These are phyloP conservation scores for Cryptosporidium baileyi DNA, from an alignment of 169 alveolate species.

Conservation along the genomic window DNA sequence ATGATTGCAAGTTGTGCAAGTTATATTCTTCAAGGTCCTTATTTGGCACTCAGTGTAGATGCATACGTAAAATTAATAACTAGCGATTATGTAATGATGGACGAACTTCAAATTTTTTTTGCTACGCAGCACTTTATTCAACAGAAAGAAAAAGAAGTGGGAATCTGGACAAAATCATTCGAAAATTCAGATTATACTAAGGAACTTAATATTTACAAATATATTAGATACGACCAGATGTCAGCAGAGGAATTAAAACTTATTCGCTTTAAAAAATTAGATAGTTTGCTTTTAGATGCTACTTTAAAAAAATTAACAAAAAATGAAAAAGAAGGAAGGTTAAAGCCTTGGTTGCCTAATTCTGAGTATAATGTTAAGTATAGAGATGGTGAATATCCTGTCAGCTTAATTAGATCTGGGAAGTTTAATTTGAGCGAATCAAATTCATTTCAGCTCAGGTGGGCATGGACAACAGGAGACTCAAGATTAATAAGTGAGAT, in stretches of 20 bases:
- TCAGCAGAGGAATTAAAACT: slow-evolving; percentile 44
- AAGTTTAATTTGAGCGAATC: background rate
- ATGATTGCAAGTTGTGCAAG: slow-evolving; percentile 70
- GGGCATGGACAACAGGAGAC: slow-evolving; percentile 71
- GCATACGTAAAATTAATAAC: slow-evolving; percentile 29
- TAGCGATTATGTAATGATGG: slow-evolving; percentile 50
- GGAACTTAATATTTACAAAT: slow-evolving; percentile 32
- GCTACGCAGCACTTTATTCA: slow-evolving; percentile 58
- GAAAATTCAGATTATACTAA: background rate
- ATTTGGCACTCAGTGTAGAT: slow-evolving; percentile 50
- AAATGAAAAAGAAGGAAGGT: slow-evolving; percentile 38
- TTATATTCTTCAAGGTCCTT: slow-evolving; percentile 64
- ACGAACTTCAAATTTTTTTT: slow-evolving; percentile 53
- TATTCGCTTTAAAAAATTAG: slow-evolving; percentile 30
- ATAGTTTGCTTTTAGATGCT: slow-evolving; percentile 64
- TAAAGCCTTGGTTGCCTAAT: slow-evolving; percentile 58
- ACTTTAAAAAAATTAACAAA: slow-evolving; percentile 17
- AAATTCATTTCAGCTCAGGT: slow-evolving; percentile 1
- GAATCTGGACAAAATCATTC: slow-evolving; percentile 32
- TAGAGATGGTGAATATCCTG: slow-evolving; percentile 65
- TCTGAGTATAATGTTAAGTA: slow-evolving; percentile 38
- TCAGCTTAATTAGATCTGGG: slow-evolving; percentile 12
- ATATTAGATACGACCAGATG: slow-evolving; percentile 56
- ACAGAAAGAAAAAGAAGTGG: slow-evolving; percentile 34
- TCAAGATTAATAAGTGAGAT: slow-evolving; percentile 53